These are phyloP conservation scores for Testicularia cyperi DNA, from an alignment of 1,284 basidiomycete species.

Conservation along the genomic window DNA sequence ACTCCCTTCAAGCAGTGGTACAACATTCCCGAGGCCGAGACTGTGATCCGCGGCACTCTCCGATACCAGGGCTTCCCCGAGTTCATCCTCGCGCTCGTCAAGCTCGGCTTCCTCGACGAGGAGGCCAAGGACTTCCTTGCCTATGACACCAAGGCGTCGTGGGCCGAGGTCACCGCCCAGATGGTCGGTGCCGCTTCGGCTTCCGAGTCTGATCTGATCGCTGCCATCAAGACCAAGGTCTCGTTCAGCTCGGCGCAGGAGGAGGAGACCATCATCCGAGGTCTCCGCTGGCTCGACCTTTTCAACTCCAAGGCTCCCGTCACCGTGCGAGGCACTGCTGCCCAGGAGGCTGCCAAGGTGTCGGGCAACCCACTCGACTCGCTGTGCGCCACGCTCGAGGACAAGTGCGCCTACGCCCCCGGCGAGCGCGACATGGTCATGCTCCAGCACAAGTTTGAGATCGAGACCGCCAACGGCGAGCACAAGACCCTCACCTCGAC, in stretches of 20 bases:
- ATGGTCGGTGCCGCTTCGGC: constrained; percentile 73
- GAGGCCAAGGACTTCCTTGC: constrained; percentile 72
- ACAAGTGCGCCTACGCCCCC: constrained; percentile 83
- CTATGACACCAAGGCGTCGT: constrained; percentile 59
- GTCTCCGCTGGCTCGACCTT: constrained; percentile 85
- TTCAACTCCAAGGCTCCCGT: constrained; percentile 68
- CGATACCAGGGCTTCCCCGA: constrained; percentile 98
- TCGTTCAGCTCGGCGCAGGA: constrained; percentile 47
- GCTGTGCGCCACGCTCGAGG: constrained; percentile 85
- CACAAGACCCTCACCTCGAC: constrained; percentile 88
- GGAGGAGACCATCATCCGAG: constrained; percentile 43
- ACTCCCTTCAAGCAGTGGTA: constrained; percentile 81
- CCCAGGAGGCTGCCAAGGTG: constrained; percentile 68
- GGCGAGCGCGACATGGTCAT: constrained; percentile 95
- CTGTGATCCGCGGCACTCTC: constrained; percentile 87
- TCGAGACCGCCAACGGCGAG: constrained; percentile 62
- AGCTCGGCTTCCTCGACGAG: constrained; percentile 84
- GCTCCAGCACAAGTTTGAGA: constrained; percentile 80
- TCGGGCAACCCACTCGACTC: constrained; percentile 87
- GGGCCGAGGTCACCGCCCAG: constrained; percentile 73
- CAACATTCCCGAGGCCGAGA: constrained; percentile 89
- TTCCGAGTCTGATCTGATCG: constrained; percentile 62
- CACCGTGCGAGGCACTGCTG: constrained; percentile 55
- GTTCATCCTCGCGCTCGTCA: constrained; percentile 84
- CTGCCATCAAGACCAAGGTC: constrained; percentile 43